These are phyloP conservation scores for Vinca major DNA, from an alignment of 305 asterid genomes.

Conservation along the genomic window DNA sequence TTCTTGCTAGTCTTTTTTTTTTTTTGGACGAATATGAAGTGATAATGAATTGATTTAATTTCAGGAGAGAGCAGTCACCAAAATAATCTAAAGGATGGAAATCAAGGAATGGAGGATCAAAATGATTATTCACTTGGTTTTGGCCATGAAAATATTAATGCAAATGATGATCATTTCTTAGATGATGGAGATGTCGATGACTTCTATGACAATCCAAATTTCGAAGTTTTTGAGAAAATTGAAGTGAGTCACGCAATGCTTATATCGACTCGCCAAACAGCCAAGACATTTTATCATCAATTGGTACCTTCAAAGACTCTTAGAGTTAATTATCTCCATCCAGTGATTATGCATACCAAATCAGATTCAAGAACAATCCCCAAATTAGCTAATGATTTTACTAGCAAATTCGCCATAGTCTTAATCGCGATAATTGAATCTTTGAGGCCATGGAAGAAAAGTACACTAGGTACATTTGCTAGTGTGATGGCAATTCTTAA, in stretches of 20 bases:
- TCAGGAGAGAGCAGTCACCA: constrained; percentile 49
- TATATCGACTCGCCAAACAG: constrained; percentile 63
- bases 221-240: constrained; percentile 45
- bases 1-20: neutral
- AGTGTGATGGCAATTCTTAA: constrained; percentile 22
- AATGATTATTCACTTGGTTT: constrained; percentile 38
- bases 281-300: constrained; percentile 68
- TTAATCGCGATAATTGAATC: constrained; percentile 13
- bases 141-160: constrained; percentile 17
- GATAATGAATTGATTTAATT: constrained; percentile 4
- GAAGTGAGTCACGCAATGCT: constrained; percentile 68
- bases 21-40: neutral
- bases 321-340: constrained; percentile 45
- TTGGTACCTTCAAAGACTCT: constrained; percentile 70
- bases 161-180: constrained; percentile 43
- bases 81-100: constrained; percentile 25
- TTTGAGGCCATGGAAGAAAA: constrained; percentile 19
- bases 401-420: constrained; percentile 21
- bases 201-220: constrained; percentile 47
- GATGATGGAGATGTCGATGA: constrained; percentile 48
- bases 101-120: constrained; percentile 18
- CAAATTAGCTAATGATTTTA: neutral
- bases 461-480: constrained; percentile 11
- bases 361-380: constrained; percentile 14
- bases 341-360: constrained; percentile 28